Evolutionary conservation across 371 early-diverging fungal species (phyloP).

Genomic region (Mucor indicus): DNA sequence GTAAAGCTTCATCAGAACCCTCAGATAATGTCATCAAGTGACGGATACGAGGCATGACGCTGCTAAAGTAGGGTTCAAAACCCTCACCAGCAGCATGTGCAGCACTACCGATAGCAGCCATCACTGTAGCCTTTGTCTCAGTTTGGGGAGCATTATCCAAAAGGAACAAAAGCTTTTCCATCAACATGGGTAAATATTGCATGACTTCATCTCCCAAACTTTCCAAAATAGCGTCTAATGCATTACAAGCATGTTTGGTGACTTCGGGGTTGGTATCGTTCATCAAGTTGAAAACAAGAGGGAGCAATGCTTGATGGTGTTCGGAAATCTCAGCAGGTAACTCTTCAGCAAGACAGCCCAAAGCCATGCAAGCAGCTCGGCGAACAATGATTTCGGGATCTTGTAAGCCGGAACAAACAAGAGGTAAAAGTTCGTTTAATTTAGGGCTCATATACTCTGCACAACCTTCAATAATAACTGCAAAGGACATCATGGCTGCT

Average conservation of each 20-base stretch:
- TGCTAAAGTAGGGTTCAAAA: constrained; percentile 73
- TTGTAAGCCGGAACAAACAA: constrained; percentile 73
- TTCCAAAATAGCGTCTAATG: constrained; percentile 81
- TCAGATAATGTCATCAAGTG: constrained; percentile 69
- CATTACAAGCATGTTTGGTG: constrained; percentile 72
- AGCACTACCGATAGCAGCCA: constrained; percentile 82
- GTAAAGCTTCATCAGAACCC: constrained; percentile 63
- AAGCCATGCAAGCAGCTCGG: constrained; percentile 83
- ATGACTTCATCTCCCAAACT: constrained; percentile 70
- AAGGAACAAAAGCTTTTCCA: constrained; percentile 73
- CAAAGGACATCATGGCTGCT: constrained; percentile 83
- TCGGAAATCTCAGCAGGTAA: constrained; percentile 72
- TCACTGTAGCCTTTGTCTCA: constrained; percentile 70
- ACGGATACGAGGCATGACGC: constrained; percentile 48
- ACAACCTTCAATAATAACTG: constrained; percentile 80
- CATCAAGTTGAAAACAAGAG: constrained; percentile 75
- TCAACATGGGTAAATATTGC: constrained; percentile 73
- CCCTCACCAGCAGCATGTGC: constrained; percentile 74
- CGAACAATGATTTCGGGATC: constrained; percentile 76
- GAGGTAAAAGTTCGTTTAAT: constrained; percentile 65
- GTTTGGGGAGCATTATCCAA: constrained; percentile 56
- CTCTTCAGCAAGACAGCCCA: constrained; percentile 78
- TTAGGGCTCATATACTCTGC: constrained; percentile 76
- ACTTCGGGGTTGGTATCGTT: constrained; percentile 68
- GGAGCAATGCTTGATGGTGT: constrained; percentile 76